These are phyloP conservation scores for Leccinum laetum DNA, from an alignment of 1,284 basidiomycete species.

Conservation along the genomic window DNA sequence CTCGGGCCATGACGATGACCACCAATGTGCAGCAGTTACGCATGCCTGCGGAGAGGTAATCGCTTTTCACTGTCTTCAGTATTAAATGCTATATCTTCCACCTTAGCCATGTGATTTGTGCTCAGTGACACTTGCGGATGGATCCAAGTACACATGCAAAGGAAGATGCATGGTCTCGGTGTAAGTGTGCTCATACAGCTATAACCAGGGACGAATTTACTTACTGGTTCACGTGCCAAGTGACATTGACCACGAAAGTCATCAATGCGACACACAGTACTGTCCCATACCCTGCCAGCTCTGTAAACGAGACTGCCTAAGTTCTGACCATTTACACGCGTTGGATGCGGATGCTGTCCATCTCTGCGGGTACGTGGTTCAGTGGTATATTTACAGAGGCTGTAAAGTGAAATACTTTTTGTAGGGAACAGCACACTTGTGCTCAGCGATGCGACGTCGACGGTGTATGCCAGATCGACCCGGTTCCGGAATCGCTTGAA, in stretches of 20 bases:
- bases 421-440: slow-evolving; percentile 47
- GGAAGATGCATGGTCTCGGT: slow-evolving; percentile 44
- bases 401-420: neutral
- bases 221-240: slow-evolving; percentile 27
- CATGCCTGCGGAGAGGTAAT: slow-evolving; percentile 56
- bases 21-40: slow-evolving; percentile 48
- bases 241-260: slow-evolving; percentile 42
- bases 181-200: slow-evolving; percentile 31
- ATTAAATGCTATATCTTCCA: neutral
- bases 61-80: neutral
- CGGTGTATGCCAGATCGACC: slow-evolving; percentile 56
- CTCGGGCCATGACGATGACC: slow-evolving; percentile 43
- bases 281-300: slow-evolving; percentile 54
- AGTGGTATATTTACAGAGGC: slow-evolving; percentile 21
- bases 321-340: slow-evolving; percentile 50
- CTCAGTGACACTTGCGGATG: slow-evolving; percentile 30
- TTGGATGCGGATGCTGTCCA: slow-evolving; percentile 43
- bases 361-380: slow-evolving; percentile 54
- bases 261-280: slow-evolving; percentile 46
- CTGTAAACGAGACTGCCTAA: slow-evolving; percentile 49
- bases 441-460: slow-evolving; percentile 38
- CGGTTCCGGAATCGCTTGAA: slow-evolving; percentile 52
- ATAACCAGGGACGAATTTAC: too few species aligned
- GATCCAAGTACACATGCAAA: slow-evolving; percentile 37
- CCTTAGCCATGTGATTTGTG: slow-evolving; percentile 47